Percentiles rank a stretch among this genome's conserved stretches.
Conservation (phyloP, 805 yeast genomes). For the Wickerhamomyces hampshirensis region DNA sequence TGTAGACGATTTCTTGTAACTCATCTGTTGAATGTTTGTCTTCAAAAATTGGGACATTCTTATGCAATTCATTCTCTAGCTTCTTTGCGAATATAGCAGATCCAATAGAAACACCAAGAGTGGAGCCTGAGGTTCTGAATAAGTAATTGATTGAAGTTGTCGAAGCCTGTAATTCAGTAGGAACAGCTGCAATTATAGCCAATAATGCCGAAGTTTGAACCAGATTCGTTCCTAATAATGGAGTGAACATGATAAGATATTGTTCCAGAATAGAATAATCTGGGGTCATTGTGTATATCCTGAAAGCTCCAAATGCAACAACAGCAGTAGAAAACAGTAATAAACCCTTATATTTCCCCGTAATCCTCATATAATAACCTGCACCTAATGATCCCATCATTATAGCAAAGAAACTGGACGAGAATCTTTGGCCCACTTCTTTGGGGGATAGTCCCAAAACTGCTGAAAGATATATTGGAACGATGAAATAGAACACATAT, state of each 20-base stretch:
- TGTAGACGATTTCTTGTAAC: conserved; percentile 38
- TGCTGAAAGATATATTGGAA: conserved; percentile 54
- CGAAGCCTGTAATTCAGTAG: conserved; percentile 55
- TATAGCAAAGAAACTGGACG: conserved; percentile 55
- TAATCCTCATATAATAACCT: conserved; percentile 55
- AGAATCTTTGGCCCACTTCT: conserved; percentile 49
- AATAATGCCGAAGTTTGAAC: conserved; percentile 59
- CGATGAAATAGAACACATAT: conserved; percentile 43
- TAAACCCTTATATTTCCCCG: conserved; percentile 52
- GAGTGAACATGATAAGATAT: conserved; percentile 37
- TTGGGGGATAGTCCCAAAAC: conserved; percentile 48
- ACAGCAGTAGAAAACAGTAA: conserved; percentile 36
- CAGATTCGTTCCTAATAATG: conserved; percentile 50
- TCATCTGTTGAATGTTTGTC: conserved; percentile 30
- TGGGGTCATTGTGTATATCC: conserved; percentile 28
- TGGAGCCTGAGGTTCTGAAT: conserved; percentile 59
- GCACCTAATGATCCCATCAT: conserved; percentile 56
- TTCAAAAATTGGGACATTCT: conserved; percentile 26
- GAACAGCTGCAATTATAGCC: conserved; percentile 67
- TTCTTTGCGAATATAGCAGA: conserved; percentile 54
- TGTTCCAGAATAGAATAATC: conserved; percentile 33
- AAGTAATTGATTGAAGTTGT: conserved; percentile 61
- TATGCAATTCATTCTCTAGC: conserved; percentile 26
- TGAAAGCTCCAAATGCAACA: conserved; percentile 40
- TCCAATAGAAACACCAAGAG: conserved; percentile 58